Evolutionary conservation across 371 early-diverging fungal genomes (phyloP), one percentile per base, ranked within the genome.

Genomic region (Mucor circinelloides): DNA sequence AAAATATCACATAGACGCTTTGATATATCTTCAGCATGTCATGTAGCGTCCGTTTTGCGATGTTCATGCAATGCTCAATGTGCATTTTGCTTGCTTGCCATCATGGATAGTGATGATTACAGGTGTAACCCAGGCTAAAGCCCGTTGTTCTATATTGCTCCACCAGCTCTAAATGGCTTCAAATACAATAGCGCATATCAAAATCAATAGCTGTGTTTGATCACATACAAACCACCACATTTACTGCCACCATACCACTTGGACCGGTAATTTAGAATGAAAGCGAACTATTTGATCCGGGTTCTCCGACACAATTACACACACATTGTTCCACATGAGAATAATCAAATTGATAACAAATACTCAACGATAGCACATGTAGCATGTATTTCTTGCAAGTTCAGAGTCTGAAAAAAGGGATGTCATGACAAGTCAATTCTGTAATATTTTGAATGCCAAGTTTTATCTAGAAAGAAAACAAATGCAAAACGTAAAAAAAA

Each of bases 211-310:
- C 36, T 36, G 36, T 36, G 36, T 36, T 36, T 36, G 36, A 36
- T 36, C 36, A 36, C 13, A n/a, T 44, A 44, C 44, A 44, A 19
- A 2, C n/a, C 44, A 44, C 44, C n/a, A 42, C 4, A 34, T 21
- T 48, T 48, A 48, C 48, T 50, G 23, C 13, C 8, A 12, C 50
- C 12, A 21, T 12, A 23, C 13, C 50, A 19, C 3, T 50, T 50
- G 19, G 19, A 44, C 44, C 44, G 44, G 44, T 44, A 21, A 50
- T 50, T 55, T 55, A 55, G 31, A 25, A 30, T 55, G 19, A 31
- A 55, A 55, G 55, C 31, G 19, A 30, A 31, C 55, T 55, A 55
- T 55, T 55, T 31, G 55, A 55, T 55, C 55, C 30, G 31, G 55
- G 55, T 19, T 55, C 55, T 55, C 55, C 55, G 55, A 55, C 52